Percentiles rank a stretch among this genome's conserved stretches.
phyloP scores from a whole-genome alignment of 2,329 filamentous ascomycete species.

The Diatrype stigma region DNA sequence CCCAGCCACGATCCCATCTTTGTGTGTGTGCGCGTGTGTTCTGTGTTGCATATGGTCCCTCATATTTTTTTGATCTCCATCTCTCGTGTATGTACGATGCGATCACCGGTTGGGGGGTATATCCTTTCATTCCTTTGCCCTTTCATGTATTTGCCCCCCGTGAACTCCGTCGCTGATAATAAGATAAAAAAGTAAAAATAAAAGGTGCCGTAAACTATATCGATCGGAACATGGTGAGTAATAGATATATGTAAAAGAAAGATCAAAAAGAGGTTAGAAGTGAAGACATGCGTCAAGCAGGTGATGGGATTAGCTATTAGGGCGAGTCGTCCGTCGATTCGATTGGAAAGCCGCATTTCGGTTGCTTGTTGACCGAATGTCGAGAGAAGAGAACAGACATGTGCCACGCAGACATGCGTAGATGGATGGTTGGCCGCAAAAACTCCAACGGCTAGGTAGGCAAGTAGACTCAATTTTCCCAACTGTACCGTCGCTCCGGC shows the following conservation, averaged over 20 bases:
- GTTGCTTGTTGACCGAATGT: too few species aligned
- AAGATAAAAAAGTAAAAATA: slow-evolving; percentile 2
- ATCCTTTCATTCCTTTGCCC: not conserved
- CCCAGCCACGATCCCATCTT: too few species aligned
- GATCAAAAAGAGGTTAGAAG: not conserved
- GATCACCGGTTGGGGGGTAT: not conserved
- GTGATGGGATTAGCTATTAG: slow-evolving; percentile 7
- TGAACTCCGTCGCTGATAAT: slow-evolving; percentile 20
- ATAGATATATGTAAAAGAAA: not conserved
- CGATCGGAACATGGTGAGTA: slow-evolving; percentile 2
- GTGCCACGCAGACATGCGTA: not conserved
- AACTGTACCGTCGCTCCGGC: slow-evolving; percentile 29
- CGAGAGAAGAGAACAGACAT: not conserved
- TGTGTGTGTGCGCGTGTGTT: too few species aligned
- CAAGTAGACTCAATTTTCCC: slow-evolving; percentile 21
- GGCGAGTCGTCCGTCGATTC: too few species aligned
- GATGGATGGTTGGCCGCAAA: not conserved
- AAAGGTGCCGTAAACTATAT: too few species aligned
- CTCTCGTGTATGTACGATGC: not conserved
- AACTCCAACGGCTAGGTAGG: slow-evolving; percentile 8
- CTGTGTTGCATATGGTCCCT: too few species aligned
- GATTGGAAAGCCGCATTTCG: too few species aligned
- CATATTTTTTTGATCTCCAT: not conserved
- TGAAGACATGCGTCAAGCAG: slow-evolving; percentile 7
- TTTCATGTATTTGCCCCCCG: not conserved